These are phyloP conservation scores for Hymenoscyphus linearis DNA, from an alignment of 2,329 filamentous ascomycete species.

Conservation along the genomic window DNA sequence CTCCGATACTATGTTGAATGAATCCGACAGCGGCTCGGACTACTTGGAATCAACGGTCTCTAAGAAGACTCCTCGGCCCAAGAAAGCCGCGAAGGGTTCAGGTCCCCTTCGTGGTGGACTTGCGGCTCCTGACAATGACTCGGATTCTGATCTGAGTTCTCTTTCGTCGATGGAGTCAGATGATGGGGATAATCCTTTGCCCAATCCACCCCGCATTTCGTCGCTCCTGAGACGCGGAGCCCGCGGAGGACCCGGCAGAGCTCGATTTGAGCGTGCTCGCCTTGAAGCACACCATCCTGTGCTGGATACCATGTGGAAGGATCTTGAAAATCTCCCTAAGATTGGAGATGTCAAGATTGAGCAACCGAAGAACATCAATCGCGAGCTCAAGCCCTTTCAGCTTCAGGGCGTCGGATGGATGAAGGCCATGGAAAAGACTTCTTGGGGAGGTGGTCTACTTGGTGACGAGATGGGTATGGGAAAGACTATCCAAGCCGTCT, in stretches of 20 bases:
- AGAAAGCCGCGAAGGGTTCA: not conserved
- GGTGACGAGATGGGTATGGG: slow-evolving; percentile 99
- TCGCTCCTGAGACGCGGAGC: too few species aligned
- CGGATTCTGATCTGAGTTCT: not conserved
- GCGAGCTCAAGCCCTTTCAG: slow-evolving; percentile 87
- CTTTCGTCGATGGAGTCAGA: not conserved
- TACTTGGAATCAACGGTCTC: not conserved
- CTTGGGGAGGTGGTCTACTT: slow-evolving; percentile 83
- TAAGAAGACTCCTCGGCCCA: not conserved
- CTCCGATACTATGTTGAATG: slow-evolving; percentile 12
- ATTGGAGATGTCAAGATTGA: slow-evolving; percentile 59
- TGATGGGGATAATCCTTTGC: not conserved
- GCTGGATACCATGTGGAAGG: slow-evolving; percentile 78
- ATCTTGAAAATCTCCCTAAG: slow-evolving; percentile 61
- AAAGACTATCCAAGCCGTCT: slow-evolving; percentile 97
- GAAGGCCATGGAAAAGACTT: slow-evolving; percentile 76
- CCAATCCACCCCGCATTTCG: too few species aligned
- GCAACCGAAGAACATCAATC: slow-evolving; percentile 73
- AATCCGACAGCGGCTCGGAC: not conserved
- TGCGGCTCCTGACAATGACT: not conserved
- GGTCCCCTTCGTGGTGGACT: not conserved
- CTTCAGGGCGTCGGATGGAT: slow-evolving; percentile 94
- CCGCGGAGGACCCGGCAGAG: slow-evolving; percentile 35
- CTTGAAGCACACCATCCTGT: slow-evolving; percentile 74
- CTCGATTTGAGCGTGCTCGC: slow-evolving; percentile 51